phyloP scores from a whole-genome alignment of 225 moss, liverwort and hornwort genomes.

The Antitrichia curtipendula region DNA sequence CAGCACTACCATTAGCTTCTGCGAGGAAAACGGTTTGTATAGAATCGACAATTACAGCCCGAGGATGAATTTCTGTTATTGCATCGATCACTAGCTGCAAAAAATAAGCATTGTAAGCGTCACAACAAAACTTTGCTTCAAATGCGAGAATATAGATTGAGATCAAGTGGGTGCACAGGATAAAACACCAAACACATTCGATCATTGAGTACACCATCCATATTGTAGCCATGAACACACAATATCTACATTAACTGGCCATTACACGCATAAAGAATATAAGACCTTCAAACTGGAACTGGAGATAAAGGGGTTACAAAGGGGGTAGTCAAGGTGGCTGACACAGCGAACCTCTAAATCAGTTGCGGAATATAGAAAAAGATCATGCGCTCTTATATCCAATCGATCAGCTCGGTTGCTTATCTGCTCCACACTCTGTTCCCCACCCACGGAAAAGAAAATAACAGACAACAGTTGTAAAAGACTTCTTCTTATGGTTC shows the following conservation, averaged over 20 bases:
- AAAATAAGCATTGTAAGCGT: neutral
- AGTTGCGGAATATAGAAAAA: conserved; percentile 89
- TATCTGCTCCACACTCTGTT: conserved; percentile 96
- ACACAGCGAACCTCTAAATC: conserved; percentile 74
- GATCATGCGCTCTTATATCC: conserved; percentile 67
- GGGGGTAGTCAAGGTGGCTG: neutral
- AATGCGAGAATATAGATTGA: neutral
- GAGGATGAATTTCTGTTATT: conserved; percentile 68
- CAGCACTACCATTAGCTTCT: conserved; percentile 97
- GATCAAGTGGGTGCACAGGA: neutral
- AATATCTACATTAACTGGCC: neutral
- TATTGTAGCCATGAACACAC: neutral
- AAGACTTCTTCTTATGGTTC: neutral
- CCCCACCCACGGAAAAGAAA: neutral
- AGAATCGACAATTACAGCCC: conserved; percentile 90
- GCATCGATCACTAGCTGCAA: conserved; percentile 82
- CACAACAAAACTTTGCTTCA: neutral
- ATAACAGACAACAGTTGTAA: neutral
- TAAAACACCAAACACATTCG: neutral
- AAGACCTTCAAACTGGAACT: neutral
- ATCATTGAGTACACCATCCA: neutral
- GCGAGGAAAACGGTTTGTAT: conserved; percentile 95
- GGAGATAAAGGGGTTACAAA: neutral
- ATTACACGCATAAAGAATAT: neutral
- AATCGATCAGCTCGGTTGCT: conserved; percentile 92